Evolutionary conservation across 2,329 filamentous ascomycete species (phyloP), one percentile per base, ranked within the genome.

Genomic region (Gnomoniopsis smithogilvyi): DNA sequence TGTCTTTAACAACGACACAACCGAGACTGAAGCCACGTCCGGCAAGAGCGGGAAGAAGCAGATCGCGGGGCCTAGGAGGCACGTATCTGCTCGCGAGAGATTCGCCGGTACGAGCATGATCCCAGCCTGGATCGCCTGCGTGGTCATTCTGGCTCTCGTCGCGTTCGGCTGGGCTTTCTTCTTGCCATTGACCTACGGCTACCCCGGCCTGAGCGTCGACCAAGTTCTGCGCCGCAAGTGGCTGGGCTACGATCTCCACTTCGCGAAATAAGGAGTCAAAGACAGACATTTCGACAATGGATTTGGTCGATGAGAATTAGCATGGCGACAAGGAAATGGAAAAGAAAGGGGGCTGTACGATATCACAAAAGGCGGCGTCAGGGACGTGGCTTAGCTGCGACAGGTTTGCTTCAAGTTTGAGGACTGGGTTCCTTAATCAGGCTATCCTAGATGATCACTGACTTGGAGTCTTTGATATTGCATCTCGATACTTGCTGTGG

Each of bases 231-330:
- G 88, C 63, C 87, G 95, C 74, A 97, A 97, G 81, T 98, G 94
- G 94, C 81, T 99, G 65, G 90, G 91, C 64, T 99, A 98, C 73
- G 95, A 99, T 73, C 82, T 99, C 72, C 95, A 99, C 78, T 99
- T 99, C 79, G 95, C 95, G 61, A 99, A 99, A 85, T 99, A 89
- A 78, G 33, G 38, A n/a, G 22, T 21, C 22, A 26, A 21, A 21
- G 43, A 30, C 24, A 22, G 17, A 22, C 3, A 17, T 33, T 3
- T 34, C 22, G n/a, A 30, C 26, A 49, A 3, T 34, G 38, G 6
- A 26, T 34, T 54, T 48, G 19, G 6, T 41, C 11, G 12, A 14
- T 7, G 36, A 12, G 7, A n/a, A n/a, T 41, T 2, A 21, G 34
- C 34, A 47, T n/a, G 38, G 45, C 21, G 51, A 24, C 43, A 50